Conservation (phyloP, 352 stramenopile genomes). For the Aphanomyces stellatus region DNA sequence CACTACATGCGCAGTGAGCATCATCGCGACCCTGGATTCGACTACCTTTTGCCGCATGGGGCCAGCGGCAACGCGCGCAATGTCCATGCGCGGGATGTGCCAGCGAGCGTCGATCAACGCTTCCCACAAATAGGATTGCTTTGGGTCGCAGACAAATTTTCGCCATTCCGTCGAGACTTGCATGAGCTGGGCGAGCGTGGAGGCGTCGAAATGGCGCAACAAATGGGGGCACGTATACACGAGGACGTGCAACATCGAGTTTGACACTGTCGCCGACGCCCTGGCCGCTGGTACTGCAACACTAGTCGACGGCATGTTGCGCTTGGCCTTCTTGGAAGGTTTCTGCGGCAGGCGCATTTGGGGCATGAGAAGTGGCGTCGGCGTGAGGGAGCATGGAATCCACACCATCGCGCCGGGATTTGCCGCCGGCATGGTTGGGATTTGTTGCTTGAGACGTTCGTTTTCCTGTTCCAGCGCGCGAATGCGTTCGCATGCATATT, state of each 20-base stretch:
- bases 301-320: not conserved
- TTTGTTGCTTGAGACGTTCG: slow-evolving; percentile 13
- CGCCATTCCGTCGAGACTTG: slow-evolving; percentile 2
- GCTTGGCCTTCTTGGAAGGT: not conserved
- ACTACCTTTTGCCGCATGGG: slow-evolving; percentile 3
- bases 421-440: not conserved
- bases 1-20: not conserved
- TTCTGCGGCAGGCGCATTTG: not conserved
- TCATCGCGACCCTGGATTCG: not conserved
- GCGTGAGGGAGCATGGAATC: slow-evolving; percentile 13
- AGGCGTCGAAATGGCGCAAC: not conserved
- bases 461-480: slow-evolving; percentile 8
- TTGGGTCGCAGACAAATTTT: not conserved
- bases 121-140: slow-evolving; percentile 12
- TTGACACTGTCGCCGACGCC: not conserved
- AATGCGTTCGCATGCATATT: slow-evolving; percentile 13
- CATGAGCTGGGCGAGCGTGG: not conserved
- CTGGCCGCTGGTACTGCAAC: too few species aligned
- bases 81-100: not conserved
- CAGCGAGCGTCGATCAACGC: not conserved
- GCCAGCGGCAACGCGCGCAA: not conserved
- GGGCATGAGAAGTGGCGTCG: not conserved
- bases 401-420: not conserved
- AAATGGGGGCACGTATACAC: slow-evolving; percentile 8
- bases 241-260: not conserved